A percentile compares a stretch with the other conserved stretches of the same genome.
Conservation (phyloP, 345 rosid species). For the Gossypium bickii region DNA sequence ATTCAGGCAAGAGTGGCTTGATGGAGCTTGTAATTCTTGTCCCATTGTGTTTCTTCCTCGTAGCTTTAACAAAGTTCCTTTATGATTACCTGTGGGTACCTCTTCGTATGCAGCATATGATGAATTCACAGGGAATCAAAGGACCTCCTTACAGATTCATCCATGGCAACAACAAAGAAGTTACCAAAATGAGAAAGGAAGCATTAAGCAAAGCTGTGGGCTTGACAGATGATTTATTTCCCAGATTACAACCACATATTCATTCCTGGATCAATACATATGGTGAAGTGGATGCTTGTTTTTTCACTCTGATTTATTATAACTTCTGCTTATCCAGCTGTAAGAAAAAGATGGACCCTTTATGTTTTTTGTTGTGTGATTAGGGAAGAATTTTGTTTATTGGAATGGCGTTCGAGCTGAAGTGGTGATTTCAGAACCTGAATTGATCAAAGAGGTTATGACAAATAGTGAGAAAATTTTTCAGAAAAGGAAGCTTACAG, state of each 20-base stretch:
- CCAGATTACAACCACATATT: conserved; percentile 24
- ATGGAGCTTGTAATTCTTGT: conserved; percentile 2
- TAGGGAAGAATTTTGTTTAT: conserved; percentile 31
- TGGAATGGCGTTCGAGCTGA: conserved; percentile 38
- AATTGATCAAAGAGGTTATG: conserved; percentile 36
- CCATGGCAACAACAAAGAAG: conserved; percentile 34
- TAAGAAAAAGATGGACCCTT: background rate
- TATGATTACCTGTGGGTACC: conserved; percentile 29
- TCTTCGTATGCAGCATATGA: conserved; percentile 2
- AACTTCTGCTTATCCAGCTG: background rate
- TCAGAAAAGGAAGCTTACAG: conserved; percentile 12
- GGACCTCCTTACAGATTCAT: conserved; percentile 38
- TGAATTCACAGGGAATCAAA: conserved; percentile 23
- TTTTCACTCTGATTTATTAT: too few species aligned
- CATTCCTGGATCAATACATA: conserved; percentile 25
- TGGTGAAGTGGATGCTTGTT: conserved; percentile 1
- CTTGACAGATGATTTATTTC: conserved; percentile 21
- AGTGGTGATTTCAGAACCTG: conserved; percentile 34
- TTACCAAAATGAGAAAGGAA: background rate
- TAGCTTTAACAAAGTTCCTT: conserved; percentile 10
- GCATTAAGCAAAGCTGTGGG: conserved; percentile 13
- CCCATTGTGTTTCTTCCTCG: background rate
- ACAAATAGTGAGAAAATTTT: conserved; percentile 27
- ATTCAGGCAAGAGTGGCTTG: background rate
- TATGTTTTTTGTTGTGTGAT: too few species aligned